Conservation (phyloP, 2,329 filamentous ascomycete genomes). For the Phyllosticta paracitricarpa region DNA sequence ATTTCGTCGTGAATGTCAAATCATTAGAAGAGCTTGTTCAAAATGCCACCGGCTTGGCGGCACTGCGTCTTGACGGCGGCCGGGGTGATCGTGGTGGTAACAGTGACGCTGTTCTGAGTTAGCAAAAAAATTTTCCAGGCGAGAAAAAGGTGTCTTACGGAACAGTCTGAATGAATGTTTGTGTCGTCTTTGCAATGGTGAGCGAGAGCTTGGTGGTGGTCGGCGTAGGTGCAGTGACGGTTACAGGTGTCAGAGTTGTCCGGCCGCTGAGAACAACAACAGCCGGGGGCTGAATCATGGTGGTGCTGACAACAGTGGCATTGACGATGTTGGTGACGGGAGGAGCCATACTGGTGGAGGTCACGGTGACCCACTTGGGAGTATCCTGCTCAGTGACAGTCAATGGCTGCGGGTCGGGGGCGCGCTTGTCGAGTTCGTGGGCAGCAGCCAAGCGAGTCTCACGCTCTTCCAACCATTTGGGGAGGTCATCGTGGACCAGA, state of each 20-base stretch:
- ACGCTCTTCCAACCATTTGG: constrained; percentile 15
- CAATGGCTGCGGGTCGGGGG: constrained; percentile 26
- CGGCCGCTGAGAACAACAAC: constrained; percentile 17
- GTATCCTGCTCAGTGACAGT: constrained; percentile 24
- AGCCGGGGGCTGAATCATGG: constrained; percentile 16
- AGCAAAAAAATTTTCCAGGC: not conserved
- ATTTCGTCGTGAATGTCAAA: not conserved
- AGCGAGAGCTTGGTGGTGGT: constrained; percentile 17
- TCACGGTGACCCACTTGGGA: constrained; percentile 17
- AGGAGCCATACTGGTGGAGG: constrained; percentile 16
- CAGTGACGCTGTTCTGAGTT: constrained; percentile 12
- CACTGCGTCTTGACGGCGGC: constrained; percentile 15
- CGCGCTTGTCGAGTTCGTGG: constrained; percentile 18
- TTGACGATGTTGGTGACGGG: constrained; percentile 15
- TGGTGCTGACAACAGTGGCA: constrained; percentile 10
- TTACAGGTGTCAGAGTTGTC: constrained; percentile 14
- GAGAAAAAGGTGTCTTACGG: constrained; percentile 13
- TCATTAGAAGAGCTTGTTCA: constrained; percentile 6
- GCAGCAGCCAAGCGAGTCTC: constrained; percentile 16
- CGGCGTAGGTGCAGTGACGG: constrained; percentile 19
- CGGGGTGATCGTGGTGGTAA: constrained; percentile 18
- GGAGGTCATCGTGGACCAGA: constrained; percentile 10
- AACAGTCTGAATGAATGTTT: constrained; percentile 13
- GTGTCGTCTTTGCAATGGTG: constrained; percentile 14
- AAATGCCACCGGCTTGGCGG: constrained; percentile 15